A percentile compares a stretch with the other conserved stretches of the same genome.
Evolutionary conservation across 2,329 filamentous ascomycete species (phyloP).

Genomic region (Hymenoscyphus salicellus): DNA sequence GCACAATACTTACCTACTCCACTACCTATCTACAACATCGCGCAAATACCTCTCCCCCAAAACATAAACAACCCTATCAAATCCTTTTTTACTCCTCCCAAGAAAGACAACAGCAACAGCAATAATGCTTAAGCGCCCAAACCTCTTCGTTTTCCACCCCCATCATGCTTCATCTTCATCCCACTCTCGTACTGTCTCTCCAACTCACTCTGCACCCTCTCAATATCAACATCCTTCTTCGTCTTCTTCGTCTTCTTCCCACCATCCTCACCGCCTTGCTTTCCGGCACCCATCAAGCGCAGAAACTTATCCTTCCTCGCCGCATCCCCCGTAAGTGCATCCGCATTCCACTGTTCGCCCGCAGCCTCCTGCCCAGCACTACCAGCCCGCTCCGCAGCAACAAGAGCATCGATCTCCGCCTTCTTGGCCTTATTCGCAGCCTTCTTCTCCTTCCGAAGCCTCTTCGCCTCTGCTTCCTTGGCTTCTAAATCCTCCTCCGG

Average conservation of each 20-base stretch:
- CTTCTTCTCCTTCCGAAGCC: slow-evolving; percentile 9
- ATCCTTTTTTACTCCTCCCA: background rate
- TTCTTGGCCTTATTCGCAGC: slow-evolving; percentile 11
- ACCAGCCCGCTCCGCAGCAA: slow-evolving; percentile 4
- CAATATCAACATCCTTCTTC: slow-evolving; percentile 21
- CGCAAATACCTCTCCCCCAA: background rate
- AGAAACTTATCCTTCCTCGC: slow-evolving; percentile 33
- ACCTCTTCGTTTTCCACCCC: slow-evolving; percentile 36
- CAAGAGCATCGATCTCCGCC: background rate
- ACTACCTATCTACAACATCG: background rate
- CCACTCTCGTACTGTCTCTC: slow-evolving; percentile 39
- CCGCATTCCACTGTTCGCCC: slow-evolving; percentile 26
- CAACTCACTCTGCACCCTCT: slow-evolving; percentile 35
- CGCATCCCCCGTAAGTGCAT: slow-evolving; percentile 29
- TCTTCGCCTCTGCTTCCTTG: background rate
- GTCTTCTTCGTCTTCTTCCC: slow-evolving; percentile 18
- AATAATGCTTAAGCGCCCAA: slow-evolving; percentile 34
- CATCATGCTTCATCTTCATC: slow-evolving; percentile 39
- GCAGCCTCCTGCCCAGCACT: background rate
- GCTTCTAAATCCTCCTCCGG: background rate
- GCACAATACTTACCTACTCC: background rate
- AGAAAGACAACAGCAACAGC: background rate
- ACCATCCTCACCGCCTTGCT: slow-evolving; percentile 8
- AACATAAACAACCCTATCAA: background rate
- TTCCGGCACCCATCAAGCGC: slow-evolving; percentile 30